Conservation (phyloP, 129 eudicot species). For the Saposhnikovia divaricata region DNA sequence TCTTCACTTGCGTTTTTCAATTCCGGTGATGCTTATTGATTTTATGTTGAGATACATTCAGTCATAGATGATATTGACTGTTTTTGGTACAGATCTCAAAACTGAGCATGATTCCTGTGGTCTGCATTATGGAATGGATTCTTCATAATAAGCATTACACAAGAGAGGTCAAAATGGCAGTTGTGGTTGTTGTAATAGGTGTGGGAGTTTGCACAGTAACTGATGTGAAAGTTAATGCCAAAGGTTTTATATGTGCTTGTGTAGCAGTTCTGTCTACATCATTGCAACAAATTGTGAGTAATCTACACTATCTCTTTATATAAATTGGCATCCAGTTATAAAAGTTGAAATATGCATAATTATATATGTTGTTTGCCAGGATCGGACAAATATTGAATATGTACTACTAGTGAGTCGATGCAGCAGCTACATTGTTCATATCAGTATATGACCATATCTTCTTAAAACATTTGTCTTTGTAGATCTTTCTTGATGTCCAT, state of each 20-base stretch:
- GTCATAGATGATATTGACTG: not conserved
- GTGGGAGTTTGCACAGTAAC: slow-evolving; percentile 71
- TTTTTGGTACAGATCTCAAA: slow-evolving; percentile 42
- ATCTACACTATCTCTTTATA: not conserved
- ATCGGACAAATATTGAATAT: not conserved
- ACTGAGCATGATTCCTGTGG: slow-evolving; percentile 65
- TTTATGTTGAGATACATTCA: not conserved
- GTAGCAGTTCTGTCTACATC: slow-evolving; percentile 49
- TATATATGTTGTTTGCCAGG: not conserved
- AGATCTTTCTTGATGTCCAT: not conserved
- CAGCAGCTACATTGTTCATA: not conserved
- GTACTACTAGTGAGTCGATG: not conserved
- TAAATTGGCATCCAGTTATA: not conserved
- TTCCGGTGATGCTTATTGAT: not conserved
- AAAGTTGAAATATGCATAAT: not conserved
- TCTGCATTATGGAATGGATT: slow-evolving; percentile 52
- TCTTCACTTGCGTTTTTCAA: not conserved
- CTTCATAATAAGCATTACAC: slow-evolving; percentile 40
- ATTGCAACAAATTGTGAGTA: slow-evolving; percentile 56
- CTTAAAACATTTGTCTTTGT: not conserved
- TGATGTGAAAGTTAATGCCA: slow-evolving; percentile 54
- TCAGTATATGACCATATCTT: not conserved
- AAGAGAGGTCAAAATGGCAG: slow-evolving; percentile 39
- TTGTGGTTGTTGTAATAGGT: slow-evolving; percentile 51
- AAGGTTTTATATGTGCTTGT: slow-evolving; percentile 48